Conservation (phyloP, 352 stramenopile species). For the Phytophthora sojae region DNA sequence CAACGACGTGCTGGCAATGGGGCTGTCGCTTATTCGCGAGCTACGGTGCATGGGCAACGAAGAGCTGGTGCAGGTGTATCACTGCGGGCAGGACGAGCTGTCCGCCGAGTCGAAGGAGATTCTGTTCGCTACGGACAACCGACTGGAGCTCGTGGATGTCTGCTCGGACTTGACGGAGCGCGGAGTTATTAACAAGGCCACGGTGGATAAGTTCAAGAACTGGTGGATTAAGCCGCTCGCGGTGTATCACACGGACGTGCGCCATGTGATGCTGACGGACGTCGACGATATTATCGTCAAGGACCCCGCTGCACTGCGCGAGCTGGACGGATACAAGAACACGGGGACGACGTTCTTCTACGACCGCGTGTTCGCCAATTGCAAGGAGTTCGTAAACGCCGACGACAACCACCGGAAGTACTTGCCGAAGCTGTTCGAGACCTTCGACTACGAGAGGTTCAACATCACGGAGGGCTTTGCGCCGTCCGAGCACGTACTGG, state of each 20-base stretch:
- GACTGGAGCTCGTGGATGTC: slow-evolving; percentile 50
- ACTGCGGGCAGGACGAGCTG: slow-evolving; percentile 40
- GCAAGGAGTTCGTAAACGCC: slow-evolving; percentile 55
- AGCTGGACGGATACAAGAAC: slow-evolving; percentile 23
- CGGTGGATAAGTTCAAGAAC: slow-evolving; percentile 36
- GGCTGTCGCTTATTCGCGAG: slow-evolving; percentile 27
- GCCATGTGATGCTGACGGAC: slow-evolving; percentile 32
- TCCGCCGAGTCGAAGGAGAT: slow-evolving; percentile 23
- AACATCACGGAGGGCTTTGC: slow-evolving; percentile 23
- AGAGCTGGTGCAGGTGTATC: slow-evolving; percentile 34
- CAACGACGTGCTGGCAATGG: slow-evolving; percentile 31
- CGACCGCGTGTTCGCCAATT: slow-evolving; percentile 55
- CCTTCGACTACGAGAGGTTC: slow-evolving; percentile 61
- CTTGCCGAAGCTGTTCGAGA: slow-evolving; percentile 44
- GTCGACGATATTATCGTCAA: slow-evolving; percentile 37
- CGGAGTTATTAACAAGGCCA: slow-evolving; percentile 12
- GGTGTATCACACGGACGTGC: slow-evolving; percentile 30
- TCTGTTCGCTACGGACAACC: slow-evolving; percentile 28
- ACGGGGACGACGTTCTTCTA: slow-evolving; percentile 39
- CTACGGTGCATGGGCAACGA: slow-evolving; percentile 34
- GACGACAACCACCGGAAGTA: slow-evolving; percentile 44
- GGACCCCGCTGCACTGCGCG: slow-evolving; percentile 13
- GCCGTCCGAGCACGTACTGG: slow-evolving; percentile 48
- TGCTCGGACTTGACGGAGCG: slow-evolving; percentile 35
- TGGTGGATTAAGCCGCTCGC: slow-evolving; percentile 51